Base-by-base conservation (phyloP, 1,284 basidiomycete species). In the Omphalotus olearius region DNA sequence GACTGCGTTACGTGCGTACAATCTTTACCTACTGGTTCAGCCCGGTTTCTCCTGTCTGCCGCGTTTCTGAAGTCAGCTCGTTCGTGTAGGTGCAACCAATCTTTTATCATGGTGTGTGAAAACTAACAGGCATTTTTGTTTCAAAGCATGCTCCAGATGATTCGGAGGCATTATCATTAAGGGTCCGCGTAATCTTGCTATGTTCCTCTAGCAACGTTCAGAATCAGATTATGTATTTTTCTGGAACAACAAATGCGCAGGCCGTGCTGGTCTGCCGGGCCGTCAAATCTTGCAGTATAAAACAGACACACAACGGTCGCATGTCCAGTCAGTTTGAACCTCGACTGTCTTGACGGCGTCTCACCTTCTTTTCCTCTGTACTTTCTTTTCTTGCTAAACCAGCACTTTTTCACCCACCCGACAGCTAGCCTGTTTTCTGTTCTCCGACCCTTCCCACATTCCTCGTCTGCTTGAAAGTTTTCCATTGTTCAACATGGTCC, bases 291-390 rank as follows among this genome's bases (percentile, higher is more conserved):
- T 33, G 3, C 7, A 33, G 7, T 51, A 50, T 57, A 57, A 54
- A 57, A 49, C 44, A 41, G 47, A 4, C 14, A 37, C 16, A 13
- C 26, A 49, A 51, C 30, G 14, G 23, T 33, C 42, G n/a, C 10
- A 25, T 50, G 23, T 35, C 43, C 33, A 17, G 35, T 52, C 37
- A 54, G 45, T 51, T 47, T 52, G 50, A 55, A 56, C 53, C 53
- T 57, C 45, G 53, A 57, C 54, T 51, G 56, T 57, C 56, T 57
- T 57, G 56, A 57, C 47, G 56, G 53, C 56, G 52, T 52, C 51
- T 54, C 45, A 49, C 43, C 36, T 53, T 53, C 45, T 42, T 57
- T 53, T 30, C 23, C 35, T 45, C 30, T 35, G 16, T 47, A 41
- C 46, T 40, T 49, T 55, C 40, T 38, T 37, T 48, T 49, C 17